phyloP scores from a whole-genome alignment of 2,329 filamentous ascomycete genomes.

The Juglanconis oblonga region DNA sequence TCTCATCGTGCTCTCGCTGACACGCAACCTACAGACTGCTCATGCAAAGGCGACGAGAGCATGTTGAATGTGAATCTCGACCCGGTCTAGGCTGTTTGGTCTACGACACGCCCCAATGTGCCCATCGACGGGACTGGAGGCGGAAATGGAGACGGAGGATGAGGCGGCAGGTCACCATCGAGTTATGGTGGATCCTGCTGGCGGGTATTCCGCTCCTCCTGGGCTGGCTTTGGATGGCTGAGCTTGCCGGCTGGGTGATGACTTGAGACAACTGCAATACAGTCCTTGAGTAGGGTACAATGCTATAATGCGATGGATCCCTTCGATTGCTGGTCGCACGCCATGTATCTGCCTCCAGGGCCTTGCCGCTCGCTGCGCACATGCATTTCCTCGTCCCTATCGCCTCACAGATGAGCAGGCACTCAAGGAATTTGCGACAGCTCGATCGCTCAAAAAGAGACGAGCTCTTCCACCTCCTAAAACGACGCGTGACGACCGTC shows the following conservation, averaged over 20 bases:
- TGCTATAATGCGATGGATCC: too few relatives aligned
- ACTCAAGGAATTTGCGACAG: too few relatives aligned
- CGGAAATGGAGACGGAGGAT: constrained; percentile 48
- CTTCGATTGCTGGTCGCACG: too few relatives aligned
- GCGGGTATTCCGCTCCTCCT: constrained; percentile 38
- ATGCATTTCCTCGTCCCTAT: too few relatives aligned
- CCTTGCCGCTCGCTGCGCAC: too few relatives aligned
- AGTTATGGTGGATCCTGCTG: constrained; percentile 48
- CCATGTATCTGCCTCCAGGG: too few relatives aligned
- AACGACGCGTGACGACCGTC: too few relatives aligned
- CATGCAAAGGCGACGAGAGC: constrained; percentile 58
- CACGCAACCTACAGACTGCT: constrained; percentile 40
- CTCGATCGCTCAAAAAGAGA: too few relatives aligned
- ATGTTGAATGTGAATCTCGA: constrained; percentile 58
- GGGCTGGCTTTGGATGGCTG: constrained; percentile 35
- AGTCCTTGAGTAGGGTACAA: background rate
- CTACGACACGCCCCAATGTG: constrained; percentile 46
- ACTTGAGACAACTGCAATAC: background rate
- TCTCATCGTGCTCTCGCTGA: background rate
- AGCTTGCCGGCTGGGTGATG: constrained; percentile 17
- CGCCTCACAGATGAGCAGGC: too few relatives aligned
- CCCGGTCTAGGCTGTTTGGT: constrained; percentile 56
- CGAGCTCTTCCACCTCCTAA: too few relatives aligned
- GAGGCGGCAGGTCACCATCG: constrained; percentile 40
- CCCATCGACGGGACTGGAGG: constrained; percentile 38